Evolutionary conservation across 495 filamentous ascomycete species (phyloP).

Genomic region (Annulohypoxylon bovei): DNA sequence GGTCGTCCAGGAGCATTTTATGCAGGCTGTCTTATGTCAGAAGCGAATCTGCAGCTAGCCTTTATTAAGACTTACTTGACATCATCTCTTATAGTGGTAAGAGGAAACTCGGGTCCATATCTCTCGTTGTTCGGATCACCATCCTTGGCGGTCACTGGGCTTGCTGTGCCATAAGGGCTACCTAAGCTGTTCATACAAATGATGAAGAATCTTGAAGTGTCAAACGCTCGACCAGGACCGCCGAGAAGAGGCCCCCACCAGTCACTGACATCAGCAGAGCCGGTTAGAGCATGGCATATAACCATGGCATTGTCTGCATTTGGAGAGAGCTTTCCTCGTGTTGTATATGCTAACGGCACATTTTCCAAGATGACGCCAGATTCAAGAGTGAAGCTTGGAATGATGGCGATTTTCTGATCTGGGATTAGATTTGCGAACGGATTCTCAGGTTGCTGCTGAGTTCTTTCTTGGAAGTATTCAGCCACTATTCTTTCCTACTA

Average conservation of each 20-base stretch:
- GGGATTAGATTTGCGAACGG: conserved; percentile 88
- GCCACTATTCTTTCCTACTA: conserved; percentile 49
- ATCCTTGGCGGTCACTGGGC: conserved; percentile 89
- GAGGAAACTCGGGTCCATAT: conserved; percentile 95
- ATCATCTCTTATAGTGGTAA: conserved; percentile 95
- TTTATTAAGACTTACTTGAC: conserved; percentile 73
- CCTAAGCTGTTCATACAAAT: conserved; percentile 96
- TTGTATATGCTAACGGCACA: conserved; percentile 94
- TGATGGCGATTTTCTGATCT: conserved; percentile 82
- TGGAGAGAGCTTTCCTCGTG: conserved; percentile 77
- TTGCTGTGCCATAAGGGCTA: conserved; percentile 95
- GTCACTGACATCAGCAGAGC: conserved; percentile 94
- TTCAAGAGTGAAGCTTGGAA: conserved; percentile 92
- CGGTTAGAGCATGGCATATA: conserved; percentile 96
- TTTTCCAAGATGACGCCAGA: conserved; percentile 87
- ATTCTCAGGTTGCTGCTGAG: conserved; percentile 81
- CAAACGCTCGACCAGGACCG: conserved; percentile 89
- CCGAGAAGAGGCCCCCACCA: conserved; percentile 98
- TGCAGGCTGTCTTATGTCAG: conserved; percentile 71
- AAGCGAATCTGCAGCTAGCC: not conserved
- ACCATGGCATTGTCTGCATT: conserved; percentile 90
- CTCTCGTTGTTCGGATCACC: conserved; percentile 75
- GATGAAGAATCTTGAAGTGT: conserved; percentile 90
- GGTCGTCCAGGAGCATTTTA: conserved; percentile 87
- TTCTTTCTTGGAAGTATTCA: conserved; percentile 71